These are phyloP conservation scores for Solanum sitiens DNA, from an alignment of 257 asterid species.

Conservation along the genomic window DNA sequence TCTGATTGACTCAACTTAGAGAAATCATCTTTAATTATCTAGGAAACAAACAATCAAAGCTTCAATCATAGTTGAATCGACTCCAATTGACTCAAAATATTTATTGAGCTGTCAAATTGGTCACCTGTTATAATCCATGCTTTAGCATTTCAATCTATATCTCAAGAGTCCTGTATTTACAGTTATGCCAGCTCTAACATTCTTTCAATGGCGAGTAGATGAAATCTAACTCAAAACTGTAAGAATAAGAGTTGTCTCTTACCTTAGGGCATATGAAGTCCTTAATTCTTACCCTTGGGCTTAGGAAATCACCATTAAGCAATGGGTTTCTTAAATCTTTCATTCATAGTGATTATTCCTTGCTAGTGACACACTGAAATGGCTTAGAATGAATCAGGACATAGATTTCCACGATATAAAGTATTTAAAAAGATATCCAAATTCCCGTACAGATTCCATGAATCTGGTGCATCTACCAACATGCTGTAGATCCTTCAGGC, in stretches of 20 bases:
- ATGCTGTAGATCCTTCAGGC: not conserved
- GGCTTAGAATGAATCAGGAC: not conserved
- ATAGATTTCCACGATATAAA: not conserved
- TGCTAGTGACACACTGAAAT: not conserved
- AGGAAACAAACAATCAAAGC: not conserved
- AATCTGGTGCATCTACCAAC: not conserved
- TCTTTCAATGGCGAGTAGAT: not conserved
- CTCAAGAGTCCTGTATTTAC: not conserved
- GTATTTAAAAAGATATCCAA: not conserved
- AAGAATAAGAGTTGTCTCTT: not conserved
- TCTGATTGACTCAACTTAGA: not conserved
- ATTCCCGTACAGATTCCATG: not conserved
- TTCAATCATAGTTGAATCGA: not conserved
- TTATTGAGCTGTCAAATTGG: not conserved
- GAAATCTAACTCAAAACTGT: not conserved
- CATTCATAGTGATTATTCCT: not conserved
- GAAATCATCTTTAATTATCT: not conserved
- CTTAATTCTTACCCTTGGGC: not conserved
- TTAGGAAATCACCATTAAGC: not conserved
- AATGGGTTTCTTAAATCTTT: not conserved
- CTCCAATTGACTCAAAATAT: not conserved
- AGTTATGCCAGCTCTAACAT: not conserved
- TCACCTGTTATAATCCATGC: not conserved
- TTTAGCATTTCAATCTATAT: not conserved
- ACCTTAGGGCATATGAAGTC: not conserved